phyloP scores from a whole-genome alignment of 1,284 basidiomycete genomes.

The Cryptococcus neoformans region DNA sequence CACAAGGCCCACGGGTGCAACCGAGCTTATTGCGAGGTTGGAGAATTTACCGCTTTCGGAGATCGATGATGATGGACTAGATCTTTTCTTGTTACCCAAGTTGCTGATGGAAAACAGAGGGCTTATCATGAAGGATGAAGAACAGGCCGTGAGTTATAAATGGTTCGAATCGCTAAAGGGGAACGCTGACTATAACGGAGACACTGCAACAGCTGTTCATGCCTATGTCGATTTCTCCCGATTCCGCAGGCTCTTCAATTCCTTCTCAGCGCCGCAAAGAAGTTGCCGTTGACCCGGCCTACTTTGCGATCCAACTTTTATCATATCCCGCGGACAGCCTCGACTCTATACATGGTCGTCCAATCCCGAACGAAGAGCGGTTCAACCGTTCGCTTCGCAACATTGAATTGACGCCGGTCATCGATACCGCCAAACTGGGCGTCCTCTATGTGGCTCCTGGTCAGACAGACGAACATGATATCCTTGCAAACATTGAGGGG shows the following conservation, averaged over 20 bases:
- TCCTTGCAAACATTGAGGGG: slow-evolving; percentile 85
- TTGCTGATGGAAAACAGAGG: slow-evolving; percentile 69
- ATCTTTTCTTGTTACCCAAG: slow-evolving; percentile 67
- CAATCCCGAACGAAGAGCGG: slow-evolving; percentile 53
- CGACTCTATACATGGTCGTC: slow-evolving; percentile 44
- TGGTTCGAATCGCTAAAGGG: too few species aligned
- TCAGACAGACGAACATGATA: slow-evolving; percentile 80
- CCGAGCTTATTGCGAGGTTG: slow-evolving; percentile 75
- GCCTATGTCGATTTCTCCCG: too few species aligned
- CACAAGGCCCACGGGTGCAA: slow-evolving; percentile 84
- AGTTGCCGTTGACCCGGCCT: slow-evolving; percentile 80
- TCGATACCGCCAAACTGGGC: slow-evolving; percentile 96
- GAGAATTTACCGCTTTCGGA: slow-evolving; percentile 86
- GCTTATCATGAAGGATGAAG: slow-evolving; percentile 18
- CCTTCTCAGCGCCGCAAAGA: slow-evolving; percentile 83
- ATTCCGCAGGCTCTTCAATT: slow-evolving; percentile 48
- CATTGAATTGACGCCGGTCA: slow-evolving; percentile 86
- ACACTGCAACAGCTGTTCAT: neutral
- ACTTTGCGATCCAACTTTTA: slow-evolving; percentile 74
- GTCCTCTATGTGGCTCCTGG: slow-evolving; percentile 94
- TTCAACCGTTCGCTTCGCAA: slow-evolving; percentile 65
- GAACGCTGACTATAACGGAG: neutral
- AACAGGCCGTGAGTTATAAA: slow-evolving; percentile 1
- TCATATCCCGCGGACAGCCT: slow-evolving; percentile 61
- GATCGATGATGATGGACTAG: slow-evolving; percentile 73